phyloP scores from a whole-genome alignment of 2,329 filamentous ascomycete species.

The Rhexocercosporidium sp. region DNA sequence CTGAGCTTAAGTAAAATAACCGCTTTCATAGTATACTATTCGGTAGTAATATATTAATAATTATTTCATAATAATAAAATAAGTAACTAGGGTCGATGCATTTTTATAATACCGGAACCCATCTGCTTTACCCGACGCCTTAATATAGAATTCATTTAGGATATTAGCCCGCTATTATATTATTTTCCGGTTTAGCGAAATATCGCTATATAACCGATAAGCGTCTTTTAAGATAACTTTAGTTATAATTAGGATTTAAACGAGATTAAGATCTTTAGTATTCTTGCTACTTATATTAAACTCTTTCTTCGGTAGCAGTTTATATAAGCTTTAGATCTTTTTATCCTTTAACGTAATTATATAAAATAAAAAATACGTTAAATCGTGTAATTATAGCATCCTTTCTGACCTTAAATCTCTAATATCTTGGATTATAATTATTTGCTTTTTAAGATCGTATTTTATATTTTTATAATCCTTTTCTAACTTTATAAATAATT shows the following conservation, averaged over 20 bases:
- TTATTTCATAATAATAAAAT: background rate
- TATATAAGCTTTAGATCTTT: constrained; percentile 23
- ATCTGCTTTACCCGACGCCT: background rate
- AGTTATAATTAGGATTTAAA: too few relatives aligned
- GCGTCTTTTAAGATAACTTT: too few relatives aligned
- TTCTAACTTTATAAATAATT: too few relatives aligned
- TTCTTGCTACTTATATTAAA: constrained; percentile 2
- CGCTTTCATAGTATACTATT: background rate
- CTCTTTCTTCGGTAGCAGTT: constrained; percentile 23
- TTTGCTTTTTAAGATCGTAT: constrained; percentile 20
- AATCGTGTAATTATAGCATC: constrained; percentile 19
- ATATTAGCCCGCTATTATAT: constrained; percentile 8
- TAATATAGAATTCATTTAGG: background rate
- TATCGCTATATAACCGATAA: constrained; percentile 21
- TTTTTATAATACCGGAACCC: background rate
- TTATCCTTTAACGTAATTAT: constrained; percentile 16
- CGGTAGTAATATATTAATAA: background rate
- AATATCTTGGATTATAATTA: constrained; percentile 17
- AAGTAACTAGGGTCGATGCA: background rate
- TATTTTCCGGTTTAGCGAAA: constrained; percentile 21
- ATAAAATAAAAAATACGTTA: constrained; percentile 16
- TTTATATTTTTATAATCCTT: constrained; percentile 18
- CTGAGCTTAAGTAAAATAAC: background rate
- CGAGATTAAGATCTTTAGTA: too few relatives aligned
- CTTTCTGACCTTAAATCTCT: constrained; percentile 12